These are phyloP conservation scores for Novakomyces olei DNA, from an alignment of 805 yeast species.

Conservation along the genomic window DNA sequence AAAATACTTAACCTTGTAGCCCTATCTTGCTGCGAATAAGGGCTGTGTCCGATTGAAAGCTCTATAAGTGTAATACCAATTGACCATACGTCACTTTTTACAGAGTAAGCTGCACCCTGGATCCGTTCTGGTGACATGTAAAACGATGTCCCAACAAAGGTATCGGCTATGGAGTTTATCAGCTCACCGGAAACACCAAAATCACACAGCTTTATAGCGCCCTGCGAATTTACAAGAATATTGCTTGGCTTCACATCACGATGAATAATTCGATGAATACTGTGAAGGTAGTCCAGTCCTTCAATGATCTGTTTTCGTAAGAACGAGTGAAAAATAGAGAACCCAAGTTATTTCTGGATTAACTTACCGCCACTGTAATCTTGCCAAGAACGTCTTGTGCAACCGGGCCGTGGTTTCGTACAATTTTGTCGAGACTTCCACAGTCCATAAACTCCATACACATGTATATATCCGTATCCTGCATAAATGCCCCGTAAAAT, in stretches of 20 bases:
- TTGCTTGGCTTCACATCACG: constrained; percentile 92
- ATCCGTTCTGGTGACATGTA: constrained; percentile 91
- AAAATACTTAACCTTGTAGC: constrained; percentile 44
- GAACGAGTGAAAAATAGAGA: too few species aligned
- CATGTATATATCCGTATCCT: constrained; percentile 55
- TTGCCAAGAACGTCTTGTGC: constrained; percentile 50
- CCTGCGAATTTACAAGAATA: constrained; percentile 65
- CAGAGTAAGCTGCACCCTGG: constrained; percentile 79
- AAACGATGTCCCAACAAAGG: constrained; percentile 93
- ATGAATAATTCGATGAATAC: constrained; percentile 71
- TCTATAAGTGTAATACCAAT: constrained; percentile 78
- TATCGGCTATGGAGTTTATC: constrained; percentile 87
- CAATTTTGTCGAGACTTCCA: constrained; percentile 68
- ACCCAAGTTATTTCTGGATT: too few species aligned
- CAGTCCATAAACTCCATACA: constrained; percentile 95
- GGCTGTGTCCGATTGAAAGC: constrained; percentile 63
- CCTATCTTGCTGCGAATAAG: constrained; percentile 23
- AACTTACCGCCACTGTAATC: constrained; percentile 46
- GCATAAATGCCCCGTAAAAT: constrained; percentile 74
- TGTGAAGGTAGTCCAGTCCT: constrained; percentile 65
- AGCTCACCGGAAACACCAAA: constrained; percentile 97
- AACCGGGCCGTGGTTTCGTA: constrained; percentile 36
- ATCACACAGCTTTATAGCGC: constrained; percentile 81
- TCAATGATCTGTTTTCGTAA: too few species aligned
- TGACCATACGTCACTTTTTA: constrained; percentile 97